Conservation (phyloP, 129 eudicot species). For the Smallanthus sonchifolius region DNA sequence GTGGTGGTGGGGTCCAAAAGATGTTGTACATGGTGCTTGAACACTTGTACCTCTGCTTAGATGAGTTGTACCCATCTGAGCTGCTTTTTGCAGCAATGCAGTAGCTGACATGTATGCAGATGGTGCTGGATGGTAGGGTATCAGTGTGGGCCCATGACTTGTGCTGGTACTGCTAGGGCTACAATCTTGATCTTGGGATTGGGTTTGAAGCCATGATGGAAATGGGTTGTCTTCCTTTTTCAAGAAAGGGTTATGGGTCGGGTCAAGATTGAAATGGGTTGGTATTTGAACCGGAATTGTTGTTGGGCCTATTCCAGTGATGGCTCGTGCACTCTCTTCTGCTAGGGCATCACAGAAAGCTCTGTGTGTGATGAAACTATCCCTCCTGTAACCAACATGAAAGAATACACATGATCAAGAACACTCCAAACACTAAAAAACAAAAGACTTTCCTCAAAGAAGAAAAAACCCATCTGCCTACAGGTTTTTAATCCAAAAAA, state of each 20-base stretch:
- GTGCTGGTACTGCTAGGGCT: slow-evolving; percentile 27
- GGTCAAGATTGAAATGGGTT: slow-evolving; percentile 28
- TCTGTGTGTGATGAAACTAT: slow-evolving; percentile 81
- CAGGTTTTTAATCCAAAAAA: slow-evolving; percentile 10
- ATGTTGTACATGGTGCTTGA: slow-evolving; percentile 27
- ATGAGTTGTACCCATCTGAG: slow-evolving; percentile 78
- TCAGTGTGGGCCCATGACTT: slow-evolving; percentile 46
- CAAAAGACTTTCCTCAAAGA: slow-evolving; percentile 18
- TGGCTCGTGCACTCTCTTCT: slow-evolving; percentile 67
- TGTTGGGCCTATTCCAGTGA: slow-evolving; percentile 24
- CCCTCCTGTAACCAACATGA: slow-evolving; percentile 49
- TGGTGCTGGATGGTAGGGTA: slow-evolving; percentile 45
- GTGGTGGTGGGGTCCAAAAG: slow-evolving; percentile 18
- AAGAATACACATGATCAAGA: slow-evolving; percentile 3
- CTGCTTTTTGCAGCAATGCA: slow-evolving; percentile 97
- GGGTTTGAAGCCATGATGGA: slow-evolving; percentile 46
- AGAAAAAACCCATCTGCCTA: slow-evolving; percentile 23
- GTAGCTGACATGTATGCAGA: slow-evolving; percentile 93
- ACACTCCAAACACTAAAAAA: slow-evolving; percentile 31
- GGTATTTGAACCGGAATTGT: slow-evolving; percentile 24
- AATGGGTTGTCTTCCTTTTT: slow-evolving; percentile 49
- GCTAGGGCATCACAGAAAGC: slow-evolving; percentile 93
- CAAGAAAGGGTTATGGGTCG: slow-evolving; percentile 22
- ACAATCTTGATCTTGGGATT: slow-evolving; percentile 49
- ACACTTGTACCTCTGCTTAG: slow-evolving; percentile 41